These are phyloP conservation scores for Cryphonectria nitschkei DNA, from an alignment of 2,329 filamentous ascomycete species.

Conservation along the genomic window DNA sequence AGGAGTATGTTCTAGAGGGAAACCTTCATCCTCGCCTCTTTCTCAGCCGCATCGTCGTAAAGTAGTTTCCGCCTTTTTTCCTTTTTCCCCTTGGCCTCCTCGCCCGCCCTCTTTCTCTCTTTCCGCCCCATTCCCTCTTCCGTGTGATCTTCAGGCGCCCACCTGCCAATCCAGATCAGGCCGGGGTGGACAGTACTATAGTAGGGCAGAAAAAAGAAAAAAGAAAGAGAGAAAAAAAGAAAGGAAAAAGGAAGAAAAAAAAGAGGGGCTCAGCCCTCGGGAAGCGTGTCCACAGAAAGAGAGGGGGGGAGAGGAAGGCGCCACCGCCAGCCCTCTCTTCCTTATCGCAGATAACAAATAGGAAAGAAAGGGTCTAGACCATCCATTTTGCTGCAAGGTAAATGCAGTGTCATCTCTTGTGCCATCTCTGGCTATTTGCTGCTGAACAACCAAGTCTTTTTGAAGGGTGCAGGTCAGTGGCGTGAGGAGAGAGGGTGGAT, in stretches of 20 bases:
- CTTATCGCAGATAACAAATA: constrained; percentile 1
- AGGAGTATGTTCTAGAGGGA: neutral
- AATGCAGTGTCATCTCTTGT: neutral
- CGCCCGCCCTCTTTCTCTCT: neutral
- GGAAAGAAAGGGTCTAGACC: neutral
- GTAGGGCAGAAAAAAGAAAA: neutral
- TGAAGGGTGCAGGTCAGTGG: neutral
- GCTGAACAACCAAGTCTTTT: neutral
- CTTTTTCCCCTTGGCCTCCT: neutral
- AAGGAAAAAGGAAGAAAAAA: neutral
- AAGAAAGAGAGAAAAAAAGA: neutral
- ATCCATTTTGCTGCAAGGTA: neutral
- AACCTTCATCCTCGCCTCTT: neutral
- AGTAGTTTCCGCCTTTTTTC: neutral
- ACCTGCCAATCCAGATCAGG: constrained; percentile 1
- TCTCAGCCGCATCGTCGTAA: neutral
- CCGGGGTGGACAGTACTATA: neutral
- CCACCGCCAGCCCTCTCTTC: neutral
- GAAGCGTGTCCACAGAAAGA: neutral
- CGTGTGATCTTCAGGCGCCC: neutral
- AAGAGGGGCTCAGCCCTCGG: neutral
- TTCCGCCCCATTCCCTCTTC: neutral
- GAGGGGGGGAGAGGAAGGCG: no score
- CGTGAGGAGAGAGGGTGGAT: neutral
- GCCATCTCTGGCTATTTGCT: neutral